These are phyloP conservation scores for Penicillium sp. DNA, from an alignment of 2,329 filamentous ascomycete genomes.

Conservation along the genomic window DNA sequence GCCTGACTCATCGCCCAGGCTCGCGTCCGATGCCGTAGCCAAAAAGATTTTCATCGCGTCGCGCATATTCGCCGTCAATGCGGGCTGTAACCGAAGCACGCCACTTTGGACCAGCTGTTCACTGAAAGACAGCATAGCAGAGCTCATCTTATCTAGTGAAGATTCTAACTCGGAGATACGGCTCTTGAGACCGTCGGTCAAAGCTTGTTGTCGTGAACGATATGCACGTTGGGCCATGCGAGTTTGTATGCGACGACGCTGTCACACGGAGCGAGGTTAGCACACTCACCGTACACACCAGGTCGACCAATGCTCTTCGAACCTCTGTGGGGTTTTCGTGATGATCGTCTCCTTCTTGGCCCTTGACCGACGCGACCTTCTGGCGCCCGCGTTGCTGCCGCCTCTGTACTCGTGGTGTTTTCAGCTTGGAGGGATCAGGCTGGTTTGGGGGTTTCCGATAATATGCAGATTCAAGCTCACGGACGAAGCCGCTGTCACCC, in stretches of 20 bases:
- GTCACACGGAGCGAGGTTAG: neutral
- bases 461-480: neutral
- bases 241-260: slow-evolving; percentile 23
- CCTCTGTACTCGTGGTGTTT: neutral
- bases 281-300: neutral
- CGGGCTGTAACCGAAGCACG: slow-evolving; percentile 14
- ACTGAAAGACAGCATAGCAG: slow-evolving; percentile 18
- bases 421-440: neutral
- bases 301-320: neutral
- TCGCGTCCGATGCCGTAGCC: neutral
- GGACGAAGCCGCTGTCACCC: neutral
- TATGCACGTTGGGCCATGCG: slow-evolving; percentile 24
- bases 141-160: slow-evolving; percentile 19
- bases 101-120: slow-evolving; percentile 19
- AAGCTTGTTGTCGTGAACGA: slow-evolving; percentile 22
- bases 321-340: neutral
- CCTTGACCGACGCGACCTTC: neutral
- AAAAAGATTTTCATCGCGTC: neutral
- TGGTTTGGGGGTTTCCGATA: neutral
- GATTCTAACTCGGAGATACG: slow-evolving; percentile 18
- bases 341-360: neutral
- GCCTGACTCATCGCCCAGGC: neutral
- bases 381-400: neutral
- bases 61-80: slow-evolving; percentile 7
- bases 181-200: slow-evolving; percentile 12